Evolutionary conservation across 768 basidiomycete genomes (phyloP).

Genomic region (Tulasnella sp.): DNA sequence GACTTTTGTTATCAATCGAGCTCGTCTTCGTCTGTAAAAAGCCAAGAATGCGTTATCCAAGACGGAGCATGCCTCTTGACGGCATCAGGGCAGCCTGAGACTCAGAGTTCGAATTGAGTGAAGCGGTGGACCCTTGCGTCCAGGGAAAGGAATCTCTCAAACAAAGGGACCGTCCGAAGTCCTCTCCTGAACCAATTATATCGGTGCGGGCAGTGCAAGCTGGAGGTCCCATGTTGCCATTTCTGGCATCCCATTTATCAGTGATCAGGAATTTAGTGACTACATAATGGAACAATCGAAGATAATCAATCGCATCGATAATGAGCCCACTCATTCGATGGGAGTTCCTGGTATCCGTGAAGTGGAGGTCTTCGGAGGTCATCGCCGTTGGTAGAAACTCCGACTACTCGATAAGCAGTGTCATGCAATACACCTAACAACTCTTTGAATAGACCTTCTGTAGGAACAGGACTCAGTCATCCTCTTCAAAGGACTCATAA

Average conservation of each 20-base stretch:
- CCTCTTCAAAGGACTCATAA: not conserved
- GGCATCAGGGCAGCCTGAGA: no score
- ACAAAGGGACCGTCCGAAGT: no score
- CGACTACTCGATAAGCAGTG: not conserved
- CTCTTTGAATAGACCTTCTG: not conserved
- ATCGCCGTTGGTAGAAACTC: not conserved
- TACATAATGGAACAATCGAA: no score
- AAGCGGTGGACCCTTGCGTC: not conserved
- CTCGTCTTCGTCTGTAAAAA: not conserved
- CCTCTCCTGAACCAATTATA: not conserved
- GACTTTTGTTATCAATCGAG: not conserved
- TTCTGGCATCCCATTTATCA: not conserved
- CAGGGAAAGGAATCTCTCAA: not conserved
- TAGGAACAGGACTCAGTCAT: not conserved
- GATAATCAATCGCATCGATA: no score
- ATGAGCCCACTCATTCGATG: no score
- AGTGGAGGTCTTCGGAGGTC: no score
- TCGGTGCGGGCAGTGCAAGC: not conserved
- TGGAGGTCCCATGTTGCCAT: not conserved
- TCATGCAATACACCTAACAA: not conserved
- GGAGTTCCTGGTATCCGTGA: no score
- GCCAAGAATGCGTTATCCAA: not conserved
- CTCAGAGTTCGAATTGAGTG: not conserved
- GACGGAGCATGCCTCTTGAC: not conserved
- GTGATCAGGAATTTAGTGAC: no score